phyloP scores from a whole-genome alignment of 768 basidiomycete species.

The Dentipellis fragilis region DNA sequence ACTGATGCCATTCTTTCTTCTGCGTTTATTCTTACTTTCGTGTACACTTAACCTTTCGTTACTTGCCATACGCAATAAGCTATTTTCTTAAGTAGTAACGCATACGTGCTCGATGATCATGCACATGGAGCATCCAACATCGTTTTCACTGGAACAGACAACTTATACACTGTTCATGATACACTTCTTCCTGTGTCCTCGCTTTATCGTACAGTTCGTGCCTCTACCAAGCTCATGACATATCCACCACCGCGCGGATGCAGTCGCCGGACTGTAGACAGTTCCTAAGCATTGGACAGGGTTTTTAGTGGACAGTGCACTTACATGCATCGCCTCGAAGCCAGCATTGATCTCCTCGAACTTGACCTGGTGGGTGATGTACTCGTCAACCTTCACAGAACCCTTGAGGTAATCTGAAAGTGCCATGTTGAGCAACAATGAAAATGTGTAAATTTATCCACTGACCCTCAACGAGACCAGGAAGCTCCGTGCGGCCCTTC shows the following conservation, averaged over 20 bases:
- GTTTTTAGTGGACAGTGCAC: constrained; percentile 21
- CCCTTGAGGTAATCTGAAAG: constrained; percentile 68
- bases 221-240: constrained; percentile 29
- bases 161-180: neutral
- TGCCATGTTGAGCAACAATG: constrained; percentile 3
- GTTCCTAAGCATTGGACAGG: neutral
- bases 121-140: too few relatives aligned
- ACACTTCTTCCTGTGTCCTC: neutral
- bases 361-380: constrained; percentile 79
- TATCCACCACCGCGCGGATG: constrained; percentile 92
- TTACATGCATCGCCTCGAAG: constrained; percentile 94
- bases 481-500: constrained; percentile 93
- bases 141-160: too few relatives aligned
- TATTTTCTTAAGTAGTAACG: too few relatives aligned
- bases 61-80: too few relatives aligned
- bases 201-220: neutral
- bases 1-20: too few relatives aligned
- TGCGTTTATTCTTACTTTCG: too few relatives aligned
- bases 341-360: constrained; percentile 75
- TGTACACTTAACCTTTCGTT: too few relatives aligned
- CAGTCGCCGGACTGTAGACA: constrained; percentile 62
- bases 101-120: too few relatives aligned
- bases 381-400: constrained; percentile 87
- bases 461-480: constrained; percentile 83
- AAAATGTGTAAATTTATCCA: neutral